Base-by-base conservation (phyloP, 768 basidiomycete genomes). In the Lanmaoa rubissima region DNA sequence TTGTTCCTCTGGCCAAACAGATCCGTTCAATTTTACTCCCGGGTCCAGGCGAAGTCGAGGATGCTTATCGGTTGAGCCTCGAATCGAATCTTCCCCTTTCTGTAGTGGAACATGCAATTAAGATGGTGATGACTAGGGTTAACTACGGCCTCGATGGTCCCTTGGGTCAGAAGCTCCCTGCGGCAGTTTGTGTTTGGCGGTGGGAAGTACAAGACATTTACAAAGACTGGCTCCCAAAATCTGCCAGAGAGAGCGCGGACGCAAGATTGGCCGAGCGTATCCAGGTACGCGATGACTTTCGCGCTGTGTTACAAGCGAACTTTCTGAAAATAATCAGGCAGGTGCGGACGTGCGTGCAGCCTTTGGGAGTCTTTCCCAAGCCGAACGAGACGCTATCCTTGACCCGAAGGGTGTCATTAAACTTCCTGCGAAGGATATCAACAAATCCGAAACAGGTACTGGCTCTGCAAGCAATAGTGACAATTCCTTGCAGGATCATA, bases 141-240 rank as follows among this genome's bases (percentile, higher is more conserved):
- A 94, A 96, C 69, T 95, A 95, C 65, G 94, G 94, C 1, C 71
- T 94, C 6, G 84, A 90, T 51, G 60, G 39, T 24, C 72, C 74
- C 2, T 65, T 73, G 17, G 81, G 81, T 36, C 74, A 75, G 51
- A 89, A 81, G 66, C 65, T 76, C 21, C 85, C 87, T 14, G 82
- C 86, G 8, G 74, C 81, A n/a, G 72, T 90, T 35, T 86, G 82
- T 59, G 75, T 88, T 21, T 95, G 91, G 92, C 78, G 90, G 50
- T 96, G 93, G 94, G 94, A 96, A 69, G 85, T 90, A 12, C 83
- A 82, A 63, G 78, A 82, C 3, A 62, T 78, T 19, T 76, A 79
- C 59, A 74, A 75, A 55, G 77, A 82, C 54, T 87, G 86, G 82
- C 69, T 94, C 34, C 88, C 90, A 0, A 85, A 82, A 66, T 83